Evolutionary conservation across 257 asterid genomes (phyloP).

Genomic region (Forsythia viridissima): DNA sequence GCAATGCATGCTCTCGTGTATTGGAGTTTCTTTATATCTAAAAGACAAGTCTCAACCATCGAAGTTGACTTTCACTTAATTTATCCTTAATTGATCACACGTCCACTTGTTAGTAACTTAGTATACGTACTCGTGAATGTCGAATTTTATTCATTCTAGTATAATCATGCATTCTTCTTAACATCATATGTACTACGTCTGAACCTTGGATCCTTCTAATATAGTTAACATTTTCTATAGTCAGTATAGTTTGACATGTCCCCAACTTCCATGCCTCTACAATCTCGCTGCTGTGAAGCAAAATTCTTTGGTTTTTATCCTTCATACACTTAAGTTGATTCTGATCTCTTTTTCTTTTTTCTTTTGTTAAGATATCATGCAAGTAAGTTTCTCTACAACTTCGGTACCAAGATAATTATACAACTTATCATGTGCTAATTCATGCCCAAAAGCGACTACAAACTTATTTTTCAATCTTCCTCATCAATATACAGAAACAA

Average conservation of each 20-base stretch:
- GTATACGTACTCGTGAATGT: neutral
- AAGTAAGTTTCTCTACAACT: neutral
- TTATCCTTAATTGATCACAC: too few relatives aligned
- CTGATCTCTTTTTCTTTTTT: neutral
- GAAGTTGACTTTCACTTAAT: too few relatives aligned
- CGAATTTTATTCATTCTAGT: neutral
- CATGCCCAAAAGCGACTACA: constrained; percentile 12
- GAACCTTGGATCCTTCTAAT: neutral
- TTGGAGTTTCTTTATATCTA: too few relatives aligned
- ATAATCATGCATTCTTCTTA: neutral
- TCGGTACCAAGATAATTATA: neutral
- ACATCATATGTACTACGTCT: neutral
- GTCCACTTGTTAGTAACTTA: neutral
- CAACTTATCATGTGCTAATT: neutral
- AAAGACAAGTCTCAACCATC: too few relatives aligned
- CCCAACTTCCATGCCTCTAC: neutral
- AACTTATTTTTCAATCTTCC: neutral
- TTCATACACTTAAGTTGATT: neutral
- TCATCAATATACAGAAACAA: constrained; percentile 3
- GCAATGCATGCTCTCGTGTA: too few relatives aligned
- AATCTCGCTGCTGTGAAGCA: neutral
- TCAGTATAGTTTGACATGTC: neutral
- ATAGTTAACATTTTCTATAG: too few relatives aligned
- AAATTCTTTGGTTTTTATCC: neutral
- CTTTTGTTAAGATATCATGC: neutral